Evolutionary conservation across 805 yeast genomes (phyloP).

Genomic region (Starmera quercuum): DNA sequence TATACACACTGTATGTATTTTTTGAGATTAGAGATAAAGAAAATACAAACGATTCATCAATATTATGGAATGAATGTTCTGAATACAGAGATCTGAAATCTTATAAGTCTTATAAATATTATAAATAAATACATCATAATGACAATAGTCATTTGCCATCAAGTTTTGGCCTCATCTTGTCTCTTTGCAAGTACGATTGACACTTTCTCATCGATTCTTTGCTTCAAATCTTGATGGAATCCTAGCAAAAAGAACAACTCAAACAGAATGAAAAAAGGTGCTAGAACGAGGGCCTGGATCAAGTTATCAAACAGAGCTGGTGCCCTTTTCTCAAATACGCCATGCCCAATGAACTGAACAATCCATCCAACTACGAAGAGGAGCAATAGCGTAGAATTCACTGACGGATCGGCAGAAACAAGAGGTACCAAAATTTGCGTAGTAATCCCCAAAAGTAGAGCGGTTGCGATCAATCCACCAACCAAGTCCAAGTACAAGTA

Average conservation of each 20-base stretch:
- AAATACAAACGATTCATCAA: too few species aligned
- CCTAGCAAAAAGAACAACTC: slow-evolving; percentile 73
- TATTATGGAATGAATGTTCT: too few species aligned
- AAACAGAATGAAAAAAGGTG: slow-evolving; percentile 83
- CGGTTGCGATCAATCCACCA: slow-evolving; percentile 39
- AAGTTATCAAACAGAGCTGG: slow-evolving; percentile 86
- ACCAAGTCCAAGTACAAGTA: slow-evolving; percentile 50
- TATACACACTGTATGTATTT: too few species aligned
- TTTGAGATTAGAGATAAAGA: too few species aligned
- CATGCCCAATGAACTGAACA: slow-evolving; percentile 85
- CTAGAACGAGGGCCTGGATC: slow-evolving; percentile 78
- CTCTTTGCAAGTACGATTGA: slow-evolving; percentile 19
- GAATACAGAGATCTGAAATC: too few species aligned
- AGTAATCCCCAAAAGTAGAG: too few species aligned
- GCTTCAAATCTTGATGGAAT: slow-evolving; percentile 37
- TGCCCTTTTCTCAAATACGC: slow-evolving; percentile 66
- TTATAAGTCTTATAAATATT: too few species aligned
- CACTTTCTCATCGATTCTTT: slow-evolving; percentile 26
- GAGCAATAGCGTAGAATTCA: slow-evolving; percentile 2
- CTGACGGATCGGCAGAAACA: slow-evolving; percentile 1
- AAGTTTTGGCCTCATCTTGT: too few species aligned
- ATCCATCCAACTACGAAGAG: slow-evolving; percentile 62
- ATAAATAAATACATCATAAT: too few species aligned
- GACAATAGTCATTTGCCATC: too few species aligned
- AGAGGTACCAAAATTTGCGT: slow-evolving; percentile 24